Evolutionary conservation across 1,139 yeast genomes (phyloP).

Genomic region (Hyphopichia burtonii): DNA sequence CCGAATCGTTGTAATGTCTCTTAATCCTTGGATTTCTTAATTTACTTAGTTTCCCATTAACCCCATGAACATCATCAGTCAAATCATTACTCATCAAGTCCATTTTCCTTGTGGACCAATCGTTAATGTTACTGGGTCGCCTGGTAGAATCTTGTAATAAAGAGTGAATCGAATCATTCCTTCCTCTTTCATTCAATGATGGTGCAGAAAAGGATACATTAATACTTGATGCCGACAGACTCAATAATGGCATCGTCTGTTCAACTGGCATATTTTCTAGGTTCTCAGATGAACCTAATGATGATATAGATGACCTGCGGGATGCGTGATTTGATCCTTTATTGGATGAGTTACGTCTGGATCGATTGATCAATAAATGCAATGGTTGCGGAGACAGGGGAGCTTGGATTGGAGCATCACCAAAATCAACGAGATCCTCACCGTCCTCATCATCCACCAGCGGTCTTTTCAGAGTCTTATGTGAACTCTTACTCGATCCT

Average conservation of each 20-base stretch:
- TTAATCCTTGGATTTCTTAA: constrained; percentile 38
- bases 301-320: constrained; percentile 22
- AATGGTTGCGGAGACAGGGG: constrained; percentile 2
- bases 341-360: not conserved
- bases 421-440: constrained; percentile 18
- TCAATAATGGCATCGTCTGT: constrained; percentile 40
- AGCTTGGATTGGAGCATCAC: constrained; percentile 3
- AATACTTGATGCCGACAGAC: constrained; percentile 8
- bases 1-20: constrained; percentile 26
- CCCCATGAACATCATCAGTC: constrained; percentile 18
- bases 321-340: too few species aligned
- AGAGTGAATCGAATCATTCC: constrained; percentile 27
- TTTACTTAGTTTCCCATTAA: constrained; percentile 24
- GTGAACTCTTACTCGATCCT: not conserved
- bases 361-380: constrained; percentile 1
- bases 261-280: constrained; percentile 28
- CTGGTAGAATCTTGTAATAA: constrained; percentile 25
- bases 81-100: constrained; percentile 30
- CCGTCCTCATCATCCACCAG: constrained; percentile 8
- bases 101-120: constrained; percentile 15
- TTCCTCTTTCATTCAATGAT: constrained; percentile 4
- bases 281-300: constrained; percentile 16
- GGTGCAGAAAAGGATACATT: not conserved
- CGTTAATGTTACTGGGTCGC: constrained; percentile 16
- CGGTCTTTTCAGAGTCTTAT: constrained; percentile 2